phyloP scores from a whole-genome alignment of 768 basidiomycete genomes.

The Leccinum subgranulosum region DNA sequence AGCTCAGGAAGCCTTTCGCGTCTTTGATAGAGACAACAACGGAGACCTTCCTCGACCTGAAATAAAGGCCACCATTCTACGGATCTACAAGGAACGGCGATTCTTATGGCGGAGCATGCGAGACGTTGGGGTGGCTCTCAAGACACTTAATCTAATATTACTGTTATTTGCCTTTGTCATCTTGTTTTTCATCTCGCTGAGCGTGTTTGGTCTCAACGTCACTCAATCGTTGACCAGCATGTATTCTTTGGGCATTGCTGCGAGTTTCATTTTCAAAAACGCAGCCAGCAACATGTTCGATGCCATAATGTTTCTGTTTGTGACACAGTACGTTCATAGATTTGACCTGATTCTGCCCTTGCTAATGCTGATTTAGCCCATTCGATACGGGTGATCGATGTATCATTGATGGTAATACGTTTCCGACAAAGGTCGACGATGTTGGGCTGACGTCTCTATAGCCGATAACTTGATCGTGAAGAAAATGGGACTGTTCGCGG shows the following conservation, averaged over 20 bases:
- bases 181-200: slow-evolving; percentile 70
- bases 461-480: slow-evolving; percentile 74
- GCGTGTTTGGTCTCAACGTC: slow-evolving; percentile 67
- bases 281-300: slow-evolving; percentile 72
- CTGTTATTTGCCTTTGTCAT: slow-evolving; percentile 60
- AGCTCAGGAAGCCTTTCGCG: slow-evolving; percentile 65
- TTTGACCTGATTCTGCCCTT: background rate
- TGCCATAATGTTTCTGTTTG: slow-evolving; percentile 78
- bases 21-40: slow-evolving; percentile 75
- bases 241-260: slow-evolving; percentile 69
- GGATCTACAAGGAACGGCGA: slow-evolving; percentile 75
- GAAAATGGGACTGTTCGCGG: slow-evolving; percentile 77
- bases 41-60: slow-evolving; percentile 76
- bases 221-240: slow-evolving; percentile 66
- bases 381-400: slow-evolving; percentile 83
- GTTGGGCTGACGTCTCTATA: slow-evolving; percentile 22
- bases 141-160: slow-evolving; percentile 60
- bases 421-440: background rate
- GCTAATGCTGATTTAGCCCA: slow-evolving; percentile 42
- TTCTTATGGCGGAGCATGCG: slow-evolving; percentile 74
- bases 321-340: slow-evolving; percentile 65
- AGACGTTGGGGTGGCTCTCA: slow-evolving; percentile 67
- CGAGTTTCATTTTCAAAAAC: slow-evolving; percentile 79
- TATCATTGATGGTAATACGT: slow-evolving; percentile 57
- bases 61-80: slow-evolving; percentile 64